Conservation (phyloP, 2,329 filamentous ascomycete genomes). For the Aspergillus alliaceus region DNA sequence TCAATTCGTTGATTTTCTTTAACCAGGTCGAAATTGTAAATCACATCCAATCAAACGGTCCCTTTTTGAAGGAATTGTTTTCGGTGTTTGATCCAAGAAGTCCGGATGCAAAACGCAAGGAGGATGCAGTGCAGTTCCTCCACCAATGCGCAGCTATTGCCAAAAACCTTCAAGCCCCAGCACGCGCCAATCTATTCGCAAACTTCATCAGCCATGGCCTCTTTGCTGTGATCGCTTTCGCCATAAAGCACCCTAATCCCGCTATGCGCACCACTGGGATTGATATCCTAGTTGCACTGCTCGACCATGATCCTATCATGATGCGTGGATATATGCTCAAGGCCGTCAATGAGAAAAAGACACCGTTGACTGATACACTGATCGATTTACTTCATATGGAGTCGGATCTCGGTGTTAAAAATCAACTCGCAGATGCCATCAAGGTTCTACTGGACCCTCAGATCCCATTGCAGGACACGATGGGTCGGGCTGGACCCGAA, state of each 20-base stretch:
- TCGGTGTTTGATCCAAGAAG: slow-evolving; percentile 72
- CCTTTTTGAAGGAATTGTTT: slow-evolving; percentile 83
- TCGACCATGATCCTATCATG: slow-evolving; percentile 94
- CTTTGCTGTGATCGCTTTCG: slow-evolving; percentile 86
- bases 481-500: slow-evolving; percentile 65
- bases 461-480: slow-evolving; percentile 58
- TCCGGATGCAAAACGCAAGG: slow-evolving; percentile 70
- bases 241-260: slow-evolving; percentile 80
- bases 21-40: slow-evolving; percentile 98
- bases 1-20: slow-evolving; percentile 98
- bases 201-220: slow-evolving; percentile 89
- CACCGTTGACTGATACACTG: slow-evolving; percentile 83
- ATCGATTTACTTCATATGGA: slow-evolving; percentile 91
- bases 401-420: slow-evolving; percentile 90
- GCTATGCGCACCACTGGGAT: slow-evolving; percentile 87
- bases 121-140: slow-evolving; percentile 93
- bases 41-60: slow-evolving; percentile 79
- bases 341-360: slow-evolving; percentile 82
- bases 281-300: slow-evolving; percentile 88
- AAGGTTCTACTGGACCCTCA: slow-evolving; percentile 85
- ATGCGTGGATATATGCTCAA: slow-evolving; percentile 91
- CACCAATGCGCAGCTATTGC: slow-evolving; percentile 93
- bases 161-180: slow-evolving; percentile 86
- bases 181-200: slow-evolving; percentile 77
- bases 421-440: slow-evolving; percentile 91